phyloP scores from a whole-genome alignment of 257 asterid genomes.

The Apocynum venetum region DNA sequence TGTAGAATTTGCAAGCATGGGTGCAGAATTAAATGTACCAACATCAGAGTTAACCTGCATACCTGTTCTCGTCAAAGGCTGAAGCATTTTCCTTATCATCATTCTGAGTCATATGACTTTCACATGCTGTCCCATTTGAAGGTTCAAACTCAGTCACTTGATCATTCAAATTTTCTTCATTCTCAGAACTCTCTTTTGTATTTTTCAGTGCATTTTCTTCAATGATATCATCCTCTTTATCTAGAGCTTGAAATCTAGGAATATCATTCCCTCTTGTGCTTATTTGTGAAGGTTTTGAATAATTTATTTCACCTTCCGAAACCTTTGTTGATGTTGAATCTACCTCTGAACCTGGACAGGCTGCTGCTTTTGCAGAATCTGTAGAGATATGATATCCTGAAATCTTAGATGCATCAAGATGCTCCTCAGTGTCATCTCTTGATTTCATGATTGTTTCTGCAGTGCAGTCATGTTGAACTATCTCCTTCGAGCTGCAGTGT shows the following conservation, averaged over 20 bases:
- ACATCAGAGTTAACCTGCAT: conserved; percentile 5
- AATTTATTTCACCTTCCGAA: conserved; percentile 13
- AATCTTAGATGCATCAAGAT: not conserved
- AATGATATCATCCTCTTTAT: conserved; percentile 22
- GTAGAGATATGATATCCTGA: not conserved
- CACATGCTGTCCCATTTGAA: conserved; percentile 25
- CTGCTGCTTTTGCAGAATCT: conserved; percentile 25
- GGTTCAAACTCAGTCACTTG: conserved; percentile 11
- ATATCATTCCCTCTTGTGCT: conserved; percentile 22
- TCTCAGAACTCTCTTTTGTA: conserved; percentile 14
- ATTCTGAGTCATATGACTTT: conserved; percentile 24
- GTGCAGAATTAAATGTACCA: not conserved
- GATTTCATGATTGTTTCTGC: conserved; percentile 8
- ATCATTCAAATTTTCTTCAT: conserved; percentile 8
- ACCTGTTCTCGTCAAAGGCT: conserved; percentile 71
- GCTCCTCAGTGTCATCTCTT: conserved; percentile 14
- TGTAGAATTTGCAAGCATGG: not conserved
- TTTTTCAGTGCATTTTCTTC: conserved; percentile 13
- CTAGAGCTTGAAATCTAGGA: conserved; percentile 19
- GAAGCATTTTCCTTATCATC: conserved; percentile 82
- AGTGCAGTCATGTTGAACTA: conserved; percentile 9
- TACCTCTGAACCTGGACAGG: conserved; percentile 10
- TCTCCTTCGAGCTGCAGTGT: conserved; percentile 10
- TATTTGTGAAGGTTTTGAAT: not conserved
- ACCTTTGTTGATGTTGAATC: conserved; percentile 23